Percentiles rank a stretch among this genome's conserved stretches.
phyloP scores from a whole-genome alignment of 352 stramenopile genomes.

The Phytophthora megakarya region DNA sequence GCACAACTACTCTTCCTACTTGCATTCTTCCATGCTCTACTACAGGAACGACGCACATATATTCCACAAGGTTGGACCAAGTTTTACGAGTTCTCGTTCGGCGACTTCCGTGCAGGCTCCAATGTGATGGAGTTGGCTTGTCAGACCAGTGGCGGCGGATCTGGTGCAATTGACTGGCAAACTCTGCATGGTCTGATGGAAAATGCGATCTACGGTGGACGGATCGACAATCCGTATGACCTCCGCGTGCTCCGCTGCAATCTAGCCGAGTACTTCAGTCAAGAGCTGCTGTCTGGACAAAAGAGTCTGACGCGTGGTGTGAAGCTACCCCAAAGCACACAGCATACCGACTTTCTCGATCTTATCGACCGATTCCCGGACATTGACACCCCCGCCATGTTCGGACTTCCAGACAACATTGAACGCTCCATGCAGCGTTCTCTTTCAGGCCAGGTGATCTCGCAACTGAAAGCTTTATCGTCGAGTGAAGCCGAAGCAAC shows the following conservation, averaged over 20 bases:
- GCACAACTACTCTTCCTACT: slow-evolving; percentile 89
- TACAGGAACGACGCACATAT: slow-evolving; percentile 90
- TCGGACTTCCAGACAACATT: slow-evolving; percentile 94
- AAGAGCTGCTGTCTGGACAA: slow-evolving; percentile 73
- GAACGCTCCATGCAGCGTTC: slow-evolving; percentile 93
- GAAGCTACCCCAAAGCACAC: slow-evolving; percentile 71
- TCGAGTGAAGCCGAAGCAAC: slow-evolving; percentile 57
- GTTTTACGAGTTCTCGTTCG: slow-evolving; percentile 96
- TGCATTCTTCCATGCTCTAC: slow-evolving; percentile 89
- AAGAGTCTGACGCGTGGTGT: slow-evolving; percentile 64
- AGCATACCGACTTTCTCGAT: slow-evolving; percentile 69
- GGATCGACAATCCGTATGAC: slow-evolving; percentile 94
- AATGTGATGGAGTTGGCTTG: slow-evolving; percentile 89
- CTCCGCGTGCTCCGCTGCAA: slow-evolving; percentile 90
- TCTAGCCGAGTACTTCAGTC: slow-evolving; percentile 86
- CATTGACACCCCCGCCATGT: slow-evolving; percentile 80
- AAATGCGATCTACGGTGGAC: slow-evolving; percentile 95
- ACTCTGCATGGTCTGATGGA: slow-evolving; percentile 95
- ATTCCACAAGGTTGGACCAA: slow-evolving; percentile 97
- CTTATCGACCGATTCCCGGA: slow-evolving; percentile 80
- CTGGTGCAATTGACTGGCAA: slow-evolving; percentile 81
- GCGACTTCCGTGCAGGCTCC: slow-evolving; percentile 91
- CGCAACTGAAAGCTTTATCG: slow-evolving; percentile 86
- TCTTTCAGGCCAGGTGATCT: slow-evolving; percentile 81
- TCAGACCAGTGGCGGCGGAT: slow-evolving; percentile 35